Evolutionary conservation across 768 basidiomycete species (phyloP).

Genomic region (Neoboletus magnificus): DNA sequence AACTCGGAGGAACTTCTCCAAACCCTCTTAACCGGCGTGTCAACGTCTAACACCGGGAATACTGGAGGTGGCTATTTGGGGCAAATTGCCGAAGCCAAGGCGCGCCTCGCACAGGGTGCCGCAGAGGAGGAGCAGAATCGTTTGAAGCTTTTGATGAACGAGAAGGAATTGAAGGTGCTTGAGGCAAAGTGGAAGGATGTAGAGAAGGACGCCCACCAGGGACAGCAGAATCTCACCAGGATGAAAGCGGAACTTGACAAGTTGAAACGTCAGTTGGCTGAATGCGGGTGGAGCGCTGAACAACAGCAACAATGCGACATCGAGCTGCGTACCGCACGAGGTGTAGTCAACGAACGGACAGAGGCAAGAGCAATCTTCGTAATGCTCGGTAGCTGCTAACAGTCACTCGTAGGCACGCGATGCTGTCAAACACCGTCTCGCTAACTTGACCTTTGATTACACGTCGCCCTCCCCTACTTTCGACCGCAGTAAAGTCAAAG

Average conservation of each 20-base stretch:
- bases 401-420: conserved; percentile 58
- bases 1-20: conserved; percentile 92
- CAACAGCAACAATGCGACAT: conserved; percentile 60
- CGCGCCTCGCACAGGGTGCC: conserved; percentile 66
- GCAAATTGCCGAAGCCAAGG: conserved; percentile 84
- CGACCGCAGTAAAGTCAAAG: conserved; percentile 84
- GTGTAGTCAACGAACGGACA: conserved; percentile 50
- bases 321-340: conserved; percentile 49
- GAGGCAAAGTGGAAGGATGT: conserved; percentile 80
- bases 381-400: conserved; percentile 6
- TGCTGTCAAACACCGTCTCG: conserved; percentile 57
- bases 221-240: conserved; percentile 61
- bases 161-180: conserved; percentile 75
- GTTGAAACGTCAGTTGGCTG: conserved; percentile 48
- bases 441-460: conserved; percentile 82
- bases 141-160: conserved; percentile 68
- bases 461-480: conserved; percentile 72
- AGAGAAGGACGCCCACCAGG: conserved; percentile 78
- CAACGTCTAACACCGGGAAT: conserved; percentile 60
- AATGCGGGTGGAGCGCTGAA: conserved; percentile 73
- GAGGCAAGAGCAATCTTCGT: conserved; percentile 48
- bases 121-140: conserved; percentile 85
- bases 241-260: conserved; percentile 58
- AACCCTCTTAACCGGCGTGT: conserved; percentile 88
- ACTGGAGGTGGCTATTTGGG: conserved; percentile 94